A percentile compares a stretch with the other conserved stretches of the same genome.
These are phyloP conservation scores for Parmelia sp. DNA, from an alignment of 495 filamentous ascomycete species.

Conservation along the genomic window DNA sequence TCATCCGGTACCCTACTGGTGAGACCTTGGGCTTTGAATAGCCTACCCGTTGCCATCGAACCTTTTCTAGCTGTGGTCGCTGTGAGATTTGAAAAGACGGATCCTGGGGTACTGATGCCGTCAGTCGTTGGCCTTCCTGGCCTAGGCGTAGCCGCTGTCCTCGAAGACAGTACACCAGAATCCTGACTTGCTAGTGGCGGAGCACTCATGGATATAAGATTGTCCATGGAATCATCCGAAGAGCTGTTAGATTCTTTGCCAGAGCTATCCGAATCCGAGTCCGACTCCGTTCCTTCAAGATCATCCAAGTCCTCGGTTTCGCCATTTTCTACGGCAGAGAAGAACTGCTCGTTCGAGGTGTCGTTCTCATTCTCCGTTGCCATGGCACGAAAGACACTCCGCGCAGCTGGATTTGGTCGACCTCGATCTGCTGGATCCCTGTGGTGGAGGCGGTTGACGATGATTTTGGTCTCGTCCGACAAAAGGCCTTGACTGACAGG, in stretches of 20 bases:
- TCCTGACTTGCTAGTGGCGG: constrained; percentile 66
- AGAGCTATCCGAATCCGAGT: constrained; percentile 41
- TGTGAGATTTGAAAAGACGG: constrained; percentile 79
- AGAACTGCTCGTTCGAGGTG: constrained; percentile 82
- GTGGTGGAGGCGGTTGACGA: constrained; percentile 40
- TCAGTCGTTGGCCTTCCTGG: constrained; percentile 56
- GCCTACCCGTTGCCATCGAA: constrained; percentile 48
- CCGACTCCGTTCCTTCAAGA: constrained; percentile 18
- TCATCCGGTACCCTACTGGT: constrained; percentile 66
- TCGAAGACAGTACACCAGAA: constrained; percentile 62
- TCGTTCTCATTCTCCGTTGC: constrained; percentile 68
- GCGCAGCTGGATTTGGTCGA: constrained; percentile 1
- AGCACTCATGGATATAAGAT: constrained; percentile 75
- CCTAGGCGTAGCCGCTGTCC: constrained; percentile 65
- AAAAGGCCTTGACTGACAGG: constrained; percentile 82
- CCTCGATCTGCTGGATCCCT: background rate
- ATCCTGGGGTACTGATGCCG: constrained; percentile 69
- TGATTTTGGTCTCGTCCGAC: constrained; percentile 60
- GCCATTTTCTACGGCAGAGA: constrained; percentile 75
- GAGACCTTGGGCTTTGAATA: constrained; percentile 76
- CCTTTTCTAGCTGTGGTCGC: constrained; percentile 66
- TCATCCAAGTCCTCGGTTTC: constrained; percentile 13
- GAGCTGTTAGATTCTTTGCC: constrained; percentile 55
- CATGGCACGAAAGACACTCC: constrained; percentile 46
- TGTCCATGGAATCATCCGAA: constrained; percentile 71